These are phyloP conservation scores for Rutstroemia sydowiana DNA, from an alignment of 2,329 filamentous ascomycete genomes.

Conservation along the genomic window DNA sequence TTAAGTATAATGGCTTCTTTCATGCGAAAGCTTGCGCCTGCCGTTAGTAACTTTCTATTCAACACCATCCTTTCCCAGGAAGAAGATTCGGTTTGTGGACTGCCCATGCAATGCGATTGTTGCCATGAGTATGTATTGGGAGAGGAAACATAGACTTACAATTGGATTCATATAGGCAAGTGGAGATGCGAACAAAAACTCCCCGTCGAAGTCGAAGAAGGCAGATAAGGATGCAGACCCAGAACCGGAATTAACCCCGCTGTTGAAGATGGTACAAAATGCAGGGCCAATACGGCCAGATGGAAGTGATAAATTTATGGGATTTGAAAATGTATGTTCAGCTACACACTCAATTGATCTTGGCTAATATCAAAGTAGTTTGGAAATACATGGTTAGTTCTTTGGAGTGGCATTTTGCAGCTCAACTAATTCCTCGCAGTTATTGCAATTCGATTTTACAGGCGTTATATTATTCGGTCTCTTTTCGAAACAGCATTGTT, in stretches of 20 bases:
- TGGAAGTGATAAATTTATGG: constrained; percentile 97
- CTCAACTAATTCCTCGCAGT: constrained; percentile 42
- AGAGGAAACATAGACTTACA: constrained; percentile 14
- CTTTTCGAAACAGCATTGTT: constrained; percentile 90
- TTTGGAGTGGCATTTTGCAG: neutral
- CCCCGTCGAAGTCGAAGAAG: constrained; percentile 22
- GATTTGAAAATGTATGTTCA: constrained; percentile 82
- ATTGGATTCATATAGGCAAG: constrained; percentile 14
- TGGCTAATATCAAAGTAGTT: constrained; percentile 52
- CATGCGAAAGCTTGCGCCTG: constrained; percentile 9
- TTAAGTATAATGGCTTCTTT: constrained; percentile 2
- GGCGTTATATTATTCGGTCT: constrained; percentile 89
- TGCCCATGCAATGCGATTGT: neutral
- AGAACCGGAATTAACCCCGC: constrained; percentile 48
- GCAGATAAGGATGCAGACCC: constrained; percentile 30
- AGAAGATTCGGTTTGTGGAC: neutral
- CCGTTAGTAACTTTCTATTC: neutral
- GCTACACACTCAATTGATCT: neutral
- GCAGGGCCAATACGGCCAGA: constrained; percentile 75
- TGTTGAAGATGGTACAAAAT: constrained; percentile 72
- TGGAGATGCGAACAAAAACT: constrained; percentile 15
- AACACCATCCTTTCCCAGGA: neutral
- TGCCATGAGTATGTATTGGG: neutral
- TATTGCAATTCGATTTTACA: constrained; percentile 99
- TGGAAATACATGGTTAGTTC: constrained; percentile 83